Conservation (phyloP, 805 yeast genomes). For the Saturnispora gosingensis region DNA sequence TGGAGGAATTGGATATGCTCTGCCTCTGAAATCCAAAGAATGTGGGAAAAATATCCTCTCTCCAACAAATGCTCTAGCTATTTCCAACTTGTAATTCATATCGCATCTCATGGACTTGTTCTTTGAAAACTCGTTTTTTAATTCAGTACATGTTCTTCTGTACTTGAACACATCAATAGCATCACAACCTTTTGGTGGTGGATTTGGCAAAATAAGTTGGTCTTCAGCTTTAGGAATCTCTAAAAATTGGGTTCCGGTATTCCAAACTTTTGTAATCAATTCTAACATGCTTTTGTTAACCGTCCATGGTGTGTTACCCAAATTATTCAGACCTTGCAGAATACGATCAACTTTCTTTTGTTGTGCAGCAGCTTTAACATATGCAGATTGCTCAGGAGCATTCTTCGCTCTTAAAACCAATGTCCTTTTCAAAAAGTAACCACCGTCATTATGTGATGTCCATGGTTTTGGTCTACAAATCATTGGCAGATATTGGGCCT, state of each 20-base stretch:
- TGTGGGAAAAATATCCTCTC: slow-evolving; percentile 75
- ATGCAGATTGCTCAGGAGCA: slow-evolving; percentile 84
- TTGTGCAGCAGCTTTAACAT: slow-evolving; percentile 75
- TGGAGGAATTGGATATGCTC: slow-evolving; percentile 76
- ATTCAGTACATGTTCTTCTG: slow-evolving; percentile 48
- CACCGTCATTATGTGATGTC: slow-evolving; percentile 77
- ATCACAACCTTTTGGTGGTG: slow-evolving; percentile 57
- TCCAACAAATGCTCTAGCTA: slow-evolving; percentile 86
- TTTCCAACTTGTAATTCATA: slow-evolving; percentile 84
- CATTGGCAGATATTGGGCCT: slow-evolving; percentile 90
- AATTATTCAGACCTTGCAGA: slow-evolving; percentile 71
- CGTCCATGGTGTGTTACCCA: slow-evolving; percentile 90
- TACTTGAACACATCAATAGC: slow-evolving; percentile 65
- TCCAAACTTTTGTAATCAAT: slow-evolving; percentile 75
- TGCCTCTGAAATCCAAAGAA: slow-evolving; percentile 72
- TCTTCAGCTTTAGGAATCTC: slow-evolving; percentile 55
- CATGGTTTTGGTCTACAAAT: slow-evolving; percentile 83
- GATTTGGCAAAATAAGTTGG: slow-evolving; percentile 38
- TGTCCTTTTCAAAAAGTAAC: slow-evolving; percentile 59
- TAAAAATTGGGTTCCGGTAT: slow-evolving; percentile 64
- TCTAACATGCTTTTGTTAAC: slow-evolving; percentile 65
- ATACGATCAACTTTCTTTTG: slow-evolving; percentile 56
- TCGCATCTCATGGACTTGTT: slow-evolving; percentile 88
- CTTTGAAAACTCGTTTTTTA: slow-evolving; percentile 52
- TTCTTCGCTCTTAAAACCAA: slow-evolving; percentile 68